Percentiles rank a stretch among this genome's conserved stretches.
These are phyloP conservation scores for Ensete glaucum DNA, from an alignment of 176 grass and related monocot genomes.

Conservation along the genomic window DNA sequence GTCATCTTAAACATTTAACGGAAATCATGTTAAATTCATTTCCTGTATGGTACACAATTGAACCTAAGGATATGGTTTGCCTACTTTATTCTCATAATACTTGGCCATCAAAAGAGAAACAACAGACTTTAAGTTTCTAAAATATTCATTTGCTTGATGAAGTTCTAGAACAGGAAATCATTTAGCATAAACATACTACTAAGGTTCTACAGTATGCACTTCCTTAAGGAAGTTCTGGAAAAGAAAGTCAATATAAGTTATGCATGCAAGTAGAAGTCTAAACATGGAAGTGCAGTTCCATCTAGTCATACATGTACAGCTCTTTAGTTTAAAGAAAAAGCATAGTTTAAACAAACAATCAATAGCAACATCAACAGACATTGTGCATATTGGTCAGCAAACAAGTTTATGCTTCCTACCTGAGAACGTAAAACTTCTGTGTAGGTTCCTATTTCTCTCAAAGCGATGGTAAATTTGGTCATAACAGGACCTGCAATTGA, in stretches of 20 bases:
- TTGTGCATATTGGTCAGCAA: background rate
- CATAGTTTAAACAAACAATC: background rate
- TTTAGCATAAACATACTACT: background rate
- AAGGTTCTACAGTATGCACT: too few species aligned
- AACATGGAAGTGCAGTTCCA: background rate
- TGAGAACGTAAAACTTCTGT: constrained; percentile 96
- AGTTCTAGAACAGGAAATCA: too few species aligned
- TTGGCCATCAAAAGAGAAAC: background rate
- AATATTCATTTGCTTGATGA: too few species aligned
- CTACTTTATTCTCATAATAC: background rate
- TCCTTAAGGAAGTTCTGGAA: background rate
- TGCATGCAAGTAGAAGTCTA: background rate
- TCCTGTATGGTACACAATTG: background rate
- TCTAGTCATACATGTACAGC: background rate
- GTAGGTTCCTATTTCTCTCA: constrained; percentile 98
- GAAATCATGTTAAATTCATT: background rate
- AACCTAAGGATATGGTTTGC: background rate
- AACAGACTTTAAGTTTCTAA: too few species aligned
- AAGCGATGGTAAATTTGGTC: constrained; percentile 98
- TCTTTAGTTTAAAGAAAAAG: background rate
- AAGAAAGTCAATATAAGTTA: background rate
- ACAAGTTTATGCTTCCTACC: constrained; percentile 27
- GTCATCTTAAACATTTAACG: background rate
- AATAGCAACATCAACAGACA: background rate
- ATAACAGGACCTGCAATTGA: constrained; percentile 73